These are phyloP conservation scores for Penicillium robsamsonii DNA, from an alignment of 495 filamentous ascomycete genomes.

Conservation along the genomic window DNA sequence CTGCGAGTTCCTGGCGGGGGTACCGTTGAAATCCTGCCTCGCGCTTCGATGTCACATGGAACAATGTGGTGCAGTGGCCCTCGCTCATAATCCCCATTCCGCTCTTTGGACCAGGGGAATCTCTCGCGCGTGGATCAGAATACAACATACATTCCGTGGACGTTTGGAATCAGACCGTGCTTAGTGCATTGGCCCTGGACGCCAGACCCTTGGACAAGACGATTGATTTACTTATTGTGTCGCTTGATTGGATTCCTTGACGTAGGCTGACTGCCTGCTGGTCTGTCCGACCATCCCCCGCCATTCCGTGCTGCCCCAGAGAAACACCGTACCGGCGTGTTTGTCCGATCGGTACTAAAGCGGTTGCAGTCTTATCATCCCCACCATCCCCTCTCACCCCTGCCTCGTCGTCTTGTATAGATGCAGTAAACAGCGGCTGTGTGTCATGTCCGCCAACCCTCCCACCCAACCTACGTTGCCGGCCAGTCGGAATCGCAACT, in stretches of 20 bases:
- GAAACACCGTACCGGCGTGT: neutral
- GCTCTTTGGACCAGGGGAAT: constrained; percentile 18
- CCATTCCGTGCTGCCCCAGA: constrained; percentile 1
- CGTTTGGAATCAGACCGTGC: constrained; percentile 23
- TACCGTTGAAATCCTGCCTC: constrained; percentile 8
- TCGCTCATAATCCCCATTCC: constrained; percentile 32
- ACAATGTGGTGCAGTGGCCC: constrained; percentile 39
- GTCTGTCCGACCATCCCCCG: constrained; percentile 7
- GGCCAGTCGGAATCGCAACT: constrained; percentile 47
- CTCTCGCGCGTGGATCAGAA: constrained; percentile 15
- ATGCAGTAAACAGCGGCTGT: constrained; percentile 35
- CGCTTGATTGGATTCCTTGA: constrained; percentile 18
- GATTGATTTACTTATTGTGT: constrained; percentile 17
- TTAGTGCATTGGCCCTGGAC: constrained; percentile 8
- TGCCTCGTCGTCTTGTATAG: constrained; percentile 34
- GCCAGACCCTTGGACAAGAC: constrained; percentile 11
- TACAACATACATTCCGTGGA: constrained; percentile 22
- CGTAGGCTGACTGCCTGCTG: constrained; percentile 12
- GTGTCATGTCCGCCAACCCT: constrained; percentile 50
- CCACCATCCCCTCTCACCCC: constrained; percentile 7
- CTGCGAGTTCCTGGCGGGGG: constrained; percentile 12
- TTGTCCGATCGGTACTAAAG: constrained; percentile 7
- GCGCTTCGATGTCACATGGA: constrained; percentile 25
- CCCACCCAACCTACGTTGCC: constrained; percentile 38
- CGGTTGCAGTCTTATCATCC: constrained; percentile 12